These are phyloP conservation scores for Cucumis hystrix DNA, from an alignment of 306 rosid species.

Conservation along the genomic window DNA sequence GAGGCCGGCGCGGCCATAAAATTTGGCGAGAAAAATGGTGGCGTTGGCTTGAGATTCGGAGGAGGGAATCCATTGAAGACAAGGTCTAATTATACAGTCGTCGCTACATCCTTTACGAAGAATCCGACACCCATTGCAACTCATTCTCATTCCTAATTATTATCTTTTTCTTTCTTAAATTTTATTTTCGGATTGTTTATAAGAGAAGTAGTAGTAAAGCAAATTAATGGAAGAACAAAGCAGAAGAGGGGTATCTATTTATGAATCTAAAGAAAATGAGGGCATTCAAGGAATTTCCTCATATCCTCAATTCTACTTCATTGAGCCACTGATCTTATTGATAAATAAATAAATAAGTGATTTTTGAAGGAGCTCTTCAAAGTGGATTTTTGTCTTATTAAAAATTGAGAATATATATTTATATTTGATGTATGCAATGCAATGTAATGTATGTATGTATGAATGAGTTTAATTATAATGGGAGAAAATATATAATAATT, in stretches of 20 bases:
- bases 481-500: no score
- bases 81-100: conserved; percentile 36
- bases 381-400: neutral
- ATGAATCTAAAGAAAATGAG: neutral
- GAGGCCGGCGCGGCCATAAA: conserved; percentile 61
- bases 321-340: neutral
- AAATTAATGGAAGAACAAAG: no score
- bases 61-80: conserved; percentile 49
- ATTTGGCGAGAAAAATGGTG: conserved; percentile 71
- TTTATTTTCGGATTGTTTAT: no score
- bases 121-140: conserved; percentile 73
- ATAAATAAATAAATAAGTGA: no score
- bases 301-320: neutral
- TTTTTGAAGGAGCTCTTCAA: neutral
- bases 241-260: neutral
- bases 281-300: neutral
- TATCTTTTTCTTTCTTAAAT: no score
- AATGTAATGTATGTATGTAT: neutral
- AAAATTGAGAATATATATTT: neutral
- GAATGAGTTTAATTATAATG: no score
- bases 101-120: conserved; percentile 60
- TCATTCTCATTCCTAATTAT: conserved; percentile 16
- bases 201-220: no score
- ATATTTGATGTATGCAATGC: neutral
- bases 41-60: conserved; percentile 60